phyloP scores from a whole-genome alignment of 257 asterid genomes.

The Solanum acaule region DNA sequence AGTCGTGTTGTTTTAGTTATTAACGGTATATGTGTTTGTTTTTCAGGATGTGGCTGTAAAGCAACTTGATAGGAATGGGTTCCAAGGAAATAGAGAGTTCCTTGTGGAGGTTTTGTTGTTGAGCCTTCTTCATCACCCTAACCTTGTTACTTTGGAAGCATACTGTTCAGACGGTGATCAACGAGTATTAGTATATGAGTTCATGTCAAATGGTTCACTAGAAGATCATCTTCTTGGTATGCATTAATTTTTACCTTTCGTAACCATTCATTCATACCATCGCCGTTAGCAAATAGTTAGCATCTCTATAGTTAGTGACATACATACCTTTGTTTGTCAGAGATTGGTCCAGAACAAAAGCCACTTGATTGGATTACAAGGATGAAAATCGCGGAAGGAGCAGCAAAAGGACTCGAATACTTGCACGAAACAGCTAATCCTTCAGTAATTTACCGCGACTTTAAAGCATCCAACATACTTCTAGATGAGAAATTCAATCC shows the following conservation, averaged over 20 bases:
- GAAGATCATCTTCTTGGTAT: constrained; percentile 73
- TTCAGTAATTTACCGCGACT: constrained; percentile 76
- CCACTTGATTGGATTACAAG: constrained; percentile 59
- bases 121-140: constrained; percentile 43
- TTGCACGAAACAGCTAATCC: constrained; percentile 85
- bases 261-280: not conserved
- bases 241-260: not conserved
- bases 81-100: constrained; percentile 56
- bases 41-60: constrained; percentile 49
- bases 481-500: constrained; percentile 44
- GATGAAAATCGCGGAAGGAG: constrained; percentile 69
- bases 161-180: constrained; percentile 55
- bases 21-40: not conserved
- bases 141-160: constrained; percentile 48
- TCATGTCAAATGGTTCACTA: constrained; percentile 60
- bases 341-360: constrained; percentile 24
- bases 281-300: not conserved
- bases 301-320: not conserved
- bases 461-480: constrained; percentile 81
- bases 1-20: not conserved
- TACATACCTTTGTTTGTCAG: constrained; percentile 13
- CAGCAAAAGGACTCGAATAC: constrained; percentile 76
- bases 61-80: constrained; percentile 50
- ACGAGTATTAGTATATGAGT: constrained; percentile 41
- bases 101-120: constrained; percentile 46